These are phyloP conservation scores for Chernovozyma sophiae-reginae DNA, from an alignment of 1,139 yeast species.

Conservation along the genomic window DNA sequence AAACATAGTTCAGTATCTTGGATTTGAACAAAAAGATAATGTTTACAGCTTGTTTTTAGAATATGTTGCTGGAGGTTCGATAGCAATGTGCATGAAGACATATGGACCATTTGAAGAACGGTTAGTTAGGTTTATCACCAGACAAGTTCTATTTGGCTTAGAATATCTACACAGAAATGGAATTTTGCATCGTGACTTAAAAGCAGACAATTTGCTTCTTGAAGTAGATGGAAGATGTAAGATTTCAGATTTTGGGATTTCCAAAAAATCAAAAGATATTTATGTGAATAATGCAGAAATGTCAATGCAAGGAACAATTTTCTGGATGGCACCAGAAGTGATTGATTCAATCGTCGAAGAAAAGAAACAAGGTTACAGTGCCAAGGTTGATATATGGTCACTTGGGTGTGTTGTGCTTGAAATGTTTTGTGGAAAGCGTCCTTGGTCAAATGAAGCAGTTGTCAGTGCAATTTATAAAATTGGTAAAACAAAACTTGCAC, in stretches of 20 bases:
- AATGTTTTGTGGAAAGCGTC: slow-evolving; percentile 85
- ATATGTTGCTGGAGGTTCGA: slow-evolving; percentile 97
- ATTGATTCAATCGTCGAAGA: slow-evolving; percentile 74
- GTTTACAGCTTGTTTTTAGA: slow-evolving; percentile 85
- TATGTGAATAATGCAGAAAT: slow-evolving; percentile 89
- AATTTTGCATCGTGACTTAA: slow-evolving; percentile 89
- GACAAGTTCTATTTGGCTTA: slow-evolving; percentile 79
- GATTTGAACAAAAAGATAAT: slow-evolving; percentile 75
- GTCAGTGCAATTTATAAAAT: slow-evolving; percentile 74
- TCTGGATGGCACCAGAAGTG: slow-evolving; percentile 99
- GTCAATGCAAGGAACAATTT: slow-evolving; percentile 98
- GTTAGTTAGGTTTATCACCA: slow-evolving; percentile 66
- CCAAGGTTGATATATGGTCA: slow-evolving; percentile 92
- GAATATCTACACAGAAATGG: slow-evolving; percentile 84
- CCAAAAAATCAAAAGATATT: slow-evolving; percentile 81
- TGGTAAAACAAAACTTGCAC: slow-evolving; percentile 76
- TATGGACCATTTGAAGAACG: slow-evolving; percentile 84
- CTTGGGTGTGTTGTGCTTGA: slow-evolving; percentile 94
- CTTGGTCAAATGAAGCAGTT: slow-evolving; percentile 79
- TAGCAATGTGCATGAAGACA: slow-evolving; percentile 77
- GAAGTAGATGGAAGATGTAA: slow-evolving; percentile 94
- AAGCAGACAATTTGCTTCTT: slow-evolving; percentile 86
- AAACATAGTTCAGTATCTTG: slow-evolving; percentile 92
- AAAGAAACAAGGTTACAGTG: slow-evolving; percentile 89
- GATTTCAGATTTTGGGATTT: slow-evolving; percentile 95